Percentiles rank a stretch among this genome's conserved stretches.
These are phyloP conservation scores for Clonostachys sp. DNA, from an alignment of 2,329 filamentous ascomycete species.

Conservation along the genomic window DNA sequence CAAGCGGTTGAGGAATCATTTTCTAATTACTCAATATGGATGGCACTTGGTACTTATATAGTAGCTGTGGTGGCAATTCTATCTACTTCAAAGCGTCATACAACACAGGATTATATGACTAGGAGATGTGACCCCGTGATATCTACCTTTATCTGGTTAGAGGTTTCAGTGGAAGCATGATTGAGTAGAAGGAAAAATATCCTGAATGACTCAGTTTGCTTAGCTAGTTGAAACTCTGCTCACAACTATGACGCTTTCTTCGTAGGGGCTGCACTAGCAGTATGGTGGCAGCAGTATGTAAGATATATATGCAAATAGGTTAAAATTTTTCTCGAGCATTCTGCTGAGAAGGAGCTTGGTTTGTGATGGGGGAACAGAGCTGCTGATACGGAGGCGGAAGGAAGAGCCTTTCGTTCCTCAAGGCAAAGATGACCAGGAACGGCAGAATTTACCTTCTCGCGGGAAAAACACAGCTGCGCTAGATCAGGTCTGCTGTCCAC, in stretches of 20 bases:
- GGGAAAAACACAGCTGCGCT: too few species aligned
- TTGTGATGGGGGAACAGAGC: too few species aligned
- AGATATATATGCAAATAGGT: not conserved
- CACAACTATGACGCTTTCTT: not conserved
- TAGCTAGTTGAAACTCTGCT: not conserved
- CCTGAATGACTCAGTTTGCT: not conserved
- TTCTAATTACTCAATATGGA: not conserved
- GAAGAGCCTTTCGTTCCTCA: too few species aligned
- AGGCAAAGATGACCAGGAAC: too few species aligned
- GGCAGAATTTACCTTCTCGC: too few species aligned
- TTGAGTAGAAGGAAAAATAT: constrained; percentile 1
- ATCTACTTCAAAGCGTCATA: not conserved
- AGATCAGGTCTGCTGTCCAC: too few species aligned
- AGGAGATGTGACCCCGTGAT: not conserved
- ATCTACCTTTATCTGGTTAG: not conserved
- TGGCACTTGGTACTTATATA: too few species aligned
- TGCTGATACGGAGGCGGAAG: too few species aligned
- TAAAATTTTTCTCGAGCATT: not conserved
- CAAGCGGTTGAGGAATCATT: not conserved
- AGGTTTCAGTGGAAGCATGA: constrained; percentile 1
- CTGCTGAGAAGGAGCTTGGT: too few species aligned
- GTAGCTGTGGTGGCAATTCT: not conserved
- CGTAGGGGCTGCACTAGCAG: not conserved
- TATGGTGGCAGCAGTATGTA: not conserved
- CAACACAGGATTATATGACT: not conserved